A percentile compares a stretch with the other conserved stretches of the same genome.
These are phyloP conservation scores for Colletotrichum tropicicola DNA, from an alignment of 2,329 filamentous ascomycete species.

Conservation along the genomic window DNA sequence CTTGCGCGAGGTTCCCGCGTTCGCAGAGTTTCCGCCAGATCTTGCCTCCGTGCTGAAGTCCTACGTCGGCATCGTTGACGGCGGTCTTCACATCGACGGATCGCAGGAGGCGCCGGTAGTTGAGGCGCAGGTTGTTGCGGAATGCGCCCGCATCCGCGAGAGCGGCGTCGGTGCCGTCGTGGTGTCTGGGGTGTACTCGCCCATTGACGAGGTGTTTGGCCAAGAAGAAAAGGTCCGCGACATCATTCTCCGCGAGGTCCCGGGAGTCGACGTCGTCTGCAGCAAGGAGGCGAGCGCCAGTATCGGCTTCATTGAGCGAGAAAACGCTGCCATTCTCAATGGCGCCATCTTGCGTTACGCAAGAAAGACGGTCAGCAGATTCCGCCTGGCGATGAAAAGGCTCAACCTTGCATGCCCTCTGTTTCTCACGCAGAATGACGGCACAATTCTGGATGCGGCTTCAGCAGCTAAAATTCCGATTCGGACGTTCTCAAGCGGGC, in stretches of 20 bases:
- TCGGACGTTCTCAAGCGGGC: slow-evolving; percentile 56
- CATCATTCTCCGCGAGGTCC: slow-evolving; percentile 50
- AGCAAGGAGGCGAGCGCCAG: slow-evolving; percentile 60
- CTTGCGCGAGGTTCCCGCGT: slow-evolving; percentile 58
- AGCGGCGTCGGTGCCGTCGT: slow-evolving; percentile 58
- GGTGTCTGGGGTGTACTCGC: slow-evolving; percentile 60
- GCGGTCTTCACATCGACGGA: slow-evolving; percentile 63
- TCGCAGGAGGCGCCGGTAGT: slow-evolving; percentile 52
- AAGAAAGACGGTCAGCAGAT: slow-evolving; percentile 59
- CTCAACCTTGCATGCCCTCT: slow-evolving; percentile 62
- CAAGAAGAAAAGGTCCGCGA: slow-evolving; percentile 59
- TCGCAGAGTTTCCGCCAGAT: slow-evolving; percentile 61
- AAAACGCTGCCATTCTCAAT: slow-evolving; percentile 73
- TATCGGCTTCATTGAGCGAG: slow-evolving; percentile 66
- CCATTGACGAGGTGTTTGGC: slow-evolving; percentile 53
- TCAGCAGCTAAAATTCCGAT: slow-evolving; percentile 65
- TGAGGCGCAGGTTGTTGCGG: slow-evolving; percentile 28
- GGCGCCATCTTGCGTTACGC: slow-evolving; percentile 61
- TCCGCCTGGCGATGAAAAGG: slow-evolving; percentile 59
- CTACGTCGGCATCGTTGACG: slow-evolving; percentile 54
- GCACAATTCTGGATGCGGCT: slow-evolving; percentile 64
- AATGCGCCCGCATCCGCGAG: slow-evolving; percentile 49
- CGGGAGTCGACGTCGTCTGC: slow-evolving; percentile 55
- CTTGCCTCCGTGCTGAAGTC: slow-evolving; percentile 56
- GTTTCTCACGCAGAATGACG: slow-evolving; percentile 72